phyloP scores from a whole-genome alignment of 441 rosid species.

The Aquilaria agallochum region DNA sequence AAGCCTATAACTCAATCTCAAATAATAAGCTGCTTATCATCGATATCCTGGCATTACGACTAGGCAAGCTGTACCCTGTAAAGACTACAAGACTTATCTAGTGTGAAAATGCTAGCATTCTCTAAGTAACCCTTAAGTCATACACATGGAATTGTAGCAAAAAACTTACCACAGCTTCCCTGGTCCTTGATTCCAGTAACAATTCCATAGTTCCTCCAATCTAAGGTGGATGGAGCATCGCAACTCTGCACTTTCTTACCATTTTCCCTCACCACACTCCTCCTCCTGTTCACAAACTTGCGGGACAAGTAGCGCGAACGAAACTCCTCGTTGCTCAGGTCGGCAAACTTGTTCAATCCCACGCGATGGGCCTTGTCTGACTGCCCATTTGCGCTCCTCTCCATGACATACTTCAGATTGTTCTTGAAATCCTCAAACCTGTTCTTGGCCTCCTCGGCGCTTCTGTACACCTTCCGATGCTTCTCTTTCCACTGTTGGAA shows the following conservation, averaged over 20 bases:
- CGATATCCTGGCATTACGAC: no score
- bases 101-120: no score
- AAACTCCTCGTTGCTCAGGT: slow-evolving; percentile 61
- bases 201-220: slow-evolving; percentile 53
- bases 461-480: slow-evolving; percentile 41
- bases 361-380: slow-evolving; percentile 15
- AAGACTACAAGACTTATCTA: no score
- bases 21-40: no score
- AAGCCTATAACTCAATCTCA: no score
- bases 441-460: slow-evolving; percentile 35
- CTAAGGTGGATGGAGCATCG: slow-evolving; percentile 45
- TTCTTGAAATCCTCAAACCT: slow-evolving; percentile 33
- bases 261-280: slow-evolving; percentile 5
- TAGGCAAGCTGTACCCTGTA: no score
- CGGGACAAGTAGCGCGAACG: slow-evolving; percentile 25
- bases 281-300: slow-evolving; percentile 25
- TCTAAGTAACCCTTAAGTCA: background rate
- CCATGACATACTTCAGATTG: slow-evolving; percentile 43
- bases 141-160: background rate
- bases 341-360: slow-evolving; percentile 61
- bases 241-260: slow-evolving; percentile 19
- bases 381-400: slow-evolving; percentile 18
- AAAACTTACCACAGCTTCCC: slow-evolving; percentile 44
- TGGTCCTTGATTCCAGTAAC: slow-evolving; percentile 55
- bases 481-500: slow-evolving; percentile 42